These are phyloP conservation scores for Syzygium aromaticum DNA, from an alignment of 345 rosid genomes.

Conservation along the genomic window DNA sequence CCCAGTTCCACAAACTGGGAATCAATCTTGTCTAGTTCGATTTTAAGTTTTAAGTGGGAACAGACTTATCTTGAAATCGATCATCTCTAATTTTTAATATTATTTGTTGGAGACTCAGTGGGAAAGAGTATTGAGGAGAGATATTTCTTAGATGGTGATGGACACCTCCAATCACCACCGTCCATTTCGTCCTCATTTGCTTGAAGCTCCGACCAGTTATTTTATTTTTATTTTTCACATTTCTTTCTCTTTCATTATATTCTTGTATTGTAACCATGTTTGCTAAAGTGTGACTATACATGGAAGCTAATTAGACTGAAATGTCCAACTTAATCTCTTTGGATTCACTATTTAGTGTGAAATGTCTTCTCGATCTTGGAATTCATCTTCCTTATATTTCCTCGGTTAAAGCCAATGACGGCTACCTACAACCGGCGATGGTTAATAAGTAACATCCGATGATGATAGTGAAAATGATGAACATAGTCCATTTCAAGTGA, in stretches of 20 bases:
- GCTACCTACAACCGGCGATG: not conserved
- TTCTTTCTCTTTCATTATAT: not conserved
- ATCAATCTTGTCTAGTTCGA: no score
- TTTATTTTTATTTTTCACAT: not conserved
- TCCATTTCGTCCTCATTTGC: not conserved
- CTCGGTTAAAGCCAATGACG: not conserved
- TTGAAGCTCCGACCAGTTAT: not conserved
- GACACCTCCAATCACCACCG: not conserved
- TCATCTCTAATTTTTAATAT: not conserved
- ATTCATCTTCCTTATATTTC: not conserved
- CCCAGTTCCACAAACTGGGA: no score
- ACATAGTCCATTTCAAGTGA: not conserved
- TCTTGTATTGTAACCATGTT: not conserved
- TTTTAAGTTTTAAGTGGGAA: no score
- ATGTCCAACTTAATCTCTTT: not conserved
- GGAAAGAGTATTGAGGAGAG: not conserved
- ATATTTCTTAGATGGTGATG: not conserved
- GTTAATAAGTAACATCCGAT: not conserved
- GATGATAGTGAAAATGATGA: not conserved
- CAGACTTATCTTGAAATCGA: no score
- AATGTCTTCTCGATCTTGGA: not conserved
- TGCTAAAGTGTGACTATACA: not conserved
- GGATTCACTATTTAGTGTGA: not conserved
- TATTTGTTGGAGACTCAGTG: not conserved
- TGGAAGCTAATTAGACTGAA: not conserved